Conservation (phyloP, 2,329 filamentous ascomycete genomes). For the Sarocladiaceae sp. region DNA sequence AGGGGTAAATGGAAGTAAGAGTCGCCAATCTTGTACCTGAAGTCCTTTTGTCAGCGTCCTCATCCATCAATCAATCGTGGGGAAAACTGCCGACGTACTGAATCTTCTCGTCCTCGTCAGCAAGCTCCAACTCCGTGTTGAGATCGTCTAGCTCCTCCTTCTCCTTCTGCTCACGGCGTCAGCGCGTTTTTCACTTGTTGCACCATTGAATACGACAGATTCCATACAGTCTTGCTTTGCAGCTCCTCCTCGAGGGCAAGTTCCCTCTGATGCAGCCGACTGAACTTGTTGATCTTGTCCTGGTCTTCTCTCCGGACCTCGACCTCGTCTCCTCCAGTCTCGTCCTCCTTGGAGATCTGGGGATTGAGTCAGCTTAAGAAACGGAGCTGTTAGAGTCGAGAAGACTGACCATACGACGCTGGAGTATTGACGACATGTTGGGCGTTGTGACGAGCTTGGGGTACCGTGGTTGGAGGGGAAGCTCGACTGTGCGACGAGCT, state of each 20-base stretch:
- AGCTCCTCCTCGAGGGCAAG: slow-evolving; percentile 72
- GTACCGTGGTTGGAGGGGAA: neutral
- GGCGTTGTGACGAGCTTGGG: neutral
- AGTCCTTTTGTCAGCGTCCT: neutral
- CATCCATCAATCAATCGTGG: neutral
- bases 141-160: slow-evolving; percentile 97
- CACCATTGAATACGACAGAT: neutral
- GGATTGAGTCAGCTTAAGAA: no score
- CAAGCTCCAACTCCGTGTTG: slow-evolving; percentile 82
- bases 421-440: slow-evolving; percentile 41
- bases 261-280: slow-evolving; percentile 84
- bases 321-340: slow-evolving; percentile 75
- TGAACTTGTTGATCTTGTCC: slow-evolving; percentile 98
- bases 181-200: slow-evolving; percentile 6
- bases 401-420: slow-evolving; percentile 53
- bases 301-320: slow-evolving; percentile 96
- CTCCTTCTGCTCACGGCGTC: slow-evolving; percentile 64
- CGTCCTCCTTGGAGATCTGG: slow-evolving; percentile 93
- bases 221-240: slow-evolving; percentile 66
- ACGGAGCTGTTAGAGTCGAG: neutral
- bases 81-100: slow-evolving; percentile 53
- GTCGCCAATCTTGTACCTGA: slow-evolving; percentile 92
- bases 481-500: neutral
- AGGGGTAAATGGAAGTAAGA: slow-evolving; percentile 86
- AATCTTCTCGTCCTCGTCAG: slow-evolving; percentile 89